Evolutionary conservation across 805 yeast species (phyloP).

Genomic region (Candida boidinii): DNA sequence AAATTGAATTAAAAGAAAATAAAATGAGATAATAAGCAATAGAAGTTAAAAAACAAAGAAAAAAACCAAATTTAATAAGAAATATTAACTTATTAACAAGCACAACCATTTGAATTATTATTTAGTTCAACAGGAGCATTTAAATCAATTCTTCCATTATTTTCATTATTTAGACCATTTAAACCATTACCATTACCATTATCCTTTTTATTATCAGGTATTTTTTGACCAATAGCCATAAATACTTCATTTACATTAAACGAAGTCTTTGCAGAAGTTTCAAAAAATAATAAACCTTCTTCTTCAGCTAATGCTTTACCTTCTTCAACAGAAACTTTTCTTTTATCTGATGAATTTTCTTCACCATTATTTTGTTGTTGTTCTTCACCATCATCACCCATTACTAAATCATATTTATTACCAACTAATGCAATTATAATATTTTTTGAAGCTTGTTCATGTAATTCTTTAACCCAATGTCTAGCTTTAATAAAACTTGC

Average conservation of each 20-base stretch:
- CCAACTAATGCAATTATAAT: constrained; percentile 92
- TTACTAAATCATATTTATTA: constrained; percentile 77
- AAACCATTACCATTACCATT: constrained; percentile 11
- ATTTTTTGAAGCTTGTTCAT: constrained; percentile 89
- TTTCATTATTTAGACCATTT: constrained; percentile 5
- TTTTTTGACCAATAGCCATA: constrained; percentile 78
- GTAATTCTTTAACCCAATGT: constrained; percentile 95
- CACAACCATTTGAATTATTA: constrained; percentile 18
- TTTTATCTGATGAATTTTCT: too few species aligned
- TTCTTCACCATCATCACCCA: constrained; percentile 37
- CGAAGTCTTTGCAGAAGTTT: constrained; percentile 90
- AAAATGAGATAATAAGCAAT: neutral
- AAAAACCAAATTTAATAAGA: neutral
- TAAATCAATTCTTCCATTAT: constrained; percentile 26
- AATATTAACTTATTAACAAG: constrained; percentile 18
- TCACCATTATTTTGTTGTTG: too few species aligned
- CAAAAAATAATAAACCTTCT: constrained; percentile 84
- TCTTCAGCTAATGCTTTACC: constrained; percentile 85
- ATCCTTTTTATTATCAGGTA: constrained; percentile 39
- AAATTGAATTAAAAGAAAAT: too few species aligned
- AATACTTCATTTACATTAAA: constrained; percentile 87
- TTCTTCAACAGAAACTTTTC: constrained; percentile 81
- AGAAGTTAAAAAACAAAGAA: constrained; percentile 1
- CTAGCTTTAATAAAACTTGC: constrained; percentile 93
- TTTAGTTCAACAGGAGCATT: constrained; percentile 23